Percentiles rank a stretch among this genome's conserved stretches.
These are phyloP conservation scores for Diospyros kaki DNA, from an alignment of 148 eudicot species.

Conservation along the genomic window DNA sequence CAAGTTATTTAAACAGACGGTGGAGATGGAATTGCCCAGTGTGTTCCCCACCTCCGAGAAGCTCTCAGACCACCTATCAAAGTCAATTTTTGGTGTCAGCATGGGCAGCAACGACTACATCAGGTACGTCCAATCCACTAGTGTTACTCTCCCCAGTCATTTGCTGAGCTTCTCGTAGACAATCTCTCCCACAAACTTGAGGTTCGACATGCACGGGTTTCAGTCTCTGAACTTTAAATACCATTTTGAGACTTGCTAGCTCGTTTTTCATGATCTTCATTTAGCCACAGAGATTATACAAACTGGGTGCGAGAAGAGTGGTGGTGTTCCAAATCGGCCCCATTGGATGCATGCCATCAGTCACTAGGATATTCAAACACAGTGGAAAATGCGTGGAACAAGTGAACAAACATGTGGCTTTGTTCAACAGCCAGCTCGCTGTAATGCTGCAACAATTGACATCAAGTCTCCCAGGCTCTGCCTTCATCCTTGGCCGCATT, in stretches of 20 bases:
- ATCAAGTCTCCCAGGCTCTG: constrained; percentile 38
- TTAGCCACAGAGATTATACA: neutral
- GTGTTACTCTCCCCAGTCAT: neutral
- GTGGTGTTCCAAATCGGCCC: constrained; percentile 56
- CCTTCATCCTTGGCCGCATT: constrained; percentile 41
- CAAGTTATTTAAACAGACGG: too few species aligned
- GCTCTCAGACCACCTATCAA: neutral
- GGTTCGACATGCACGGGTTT: neutral
- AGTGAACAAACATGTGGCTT: constrained; percentile 27
- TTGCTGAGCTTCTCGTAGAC: neutral
- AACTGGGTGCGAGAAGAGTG: constrained; percentile 47
- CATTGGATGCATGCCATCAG: constrained; percentile 60
- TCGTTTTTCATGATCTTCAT: neutral
- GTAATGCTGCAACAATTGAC: constrained; percentile 37
- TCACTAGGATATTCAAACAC: constrained; percentile 18
- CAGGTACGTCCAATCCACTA: neutral
- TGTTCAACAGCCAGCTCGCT: constrained; percentile 43
- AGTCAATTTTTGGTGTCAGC: neutral
- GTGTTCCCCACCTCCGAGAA: too few species aligned
- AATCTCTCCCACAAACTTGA: neutral
- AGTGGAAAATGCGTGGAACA: constrained; percentile 43
- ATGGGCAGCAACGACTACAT: neutral
- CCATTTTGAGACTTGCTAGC: too few species aligned
- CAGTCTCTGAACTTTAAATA: too few species aligned
- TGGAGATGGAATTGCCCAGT: too few species aligned